phyloP scores from a whole-genome alignment of 352 stramenopile genomes.

The Hyaloperonospora brassicae region DNA sequence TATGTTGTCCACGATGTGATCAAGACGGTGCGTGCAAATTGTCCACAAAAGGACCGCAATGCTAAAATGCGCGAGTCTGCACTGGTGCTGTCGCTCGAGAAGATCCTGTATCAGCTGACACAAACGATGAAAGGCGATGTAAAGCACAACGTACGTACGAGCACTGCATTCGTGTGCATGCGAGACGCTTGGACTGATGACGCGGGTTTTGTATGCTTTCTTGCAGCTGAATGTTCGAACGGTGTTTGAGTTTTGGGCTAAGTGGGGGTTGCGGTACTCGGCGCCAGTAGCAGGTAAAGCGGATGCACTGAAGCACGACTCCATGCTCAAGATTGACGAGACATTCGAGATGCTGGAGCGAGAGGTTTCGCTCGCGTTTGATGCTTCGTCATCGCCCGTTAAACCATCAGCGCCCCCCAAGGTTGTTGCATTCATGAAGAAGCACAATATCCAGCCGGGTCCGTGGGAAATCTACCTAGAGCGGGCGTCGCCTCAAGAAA shows the following conservation, averaged over 20 bases:
- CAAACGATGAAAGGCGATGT: slow-evolving; percentile 56
- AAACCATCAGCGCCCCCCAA: slow-evolving; percentile 53
- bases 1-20: slow-evolving; percentile 82
- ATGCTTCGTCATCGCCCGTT: slow-evolving; percentile 60
- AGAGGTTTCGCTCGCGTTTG: slow-evolving; percentile 42
- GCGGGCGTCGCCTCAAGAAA: slow-evolving; percentile 51
- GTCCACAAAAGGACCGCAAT: slow-evolving; percentile 66
- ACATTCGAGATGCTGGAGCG: slow-evolving; percentile 57
- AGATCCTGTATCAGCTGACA: slow-evolving; percentile 50
- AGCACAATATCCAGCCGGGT: slow-evolving; percentile 57
- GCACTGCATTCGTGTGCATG: slow-evolving; percentile 2
- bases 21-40: slow-evolving; percentile 62
- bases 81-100: slow-evolving; percentile 57
- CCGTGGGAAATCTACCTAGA: slow-evolving; percentile 78
- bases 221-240: slow-evolving; percentile 55
- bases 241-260: slow-evolving; percentile 78
- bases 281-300: slow-evolving; percentile 27
- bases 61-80: slow-evolving; percentile 62
- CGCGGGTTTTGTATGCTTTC: slow-evolving; percentile 1
- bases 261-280: slow-evolving; percentile 69
- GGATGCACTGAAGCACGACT: slow-evolving; percentile 28
- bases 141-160: slow-evolving; percentile 52
- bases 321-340: slow-evolving; percentile 51
- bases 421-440: slow-evolving; percentile 77
- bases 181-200: neutral